phyloP scores from a whole-genome alignment of 805 yeast genomes.

The Saccharomycopsis microspora region DNA sequence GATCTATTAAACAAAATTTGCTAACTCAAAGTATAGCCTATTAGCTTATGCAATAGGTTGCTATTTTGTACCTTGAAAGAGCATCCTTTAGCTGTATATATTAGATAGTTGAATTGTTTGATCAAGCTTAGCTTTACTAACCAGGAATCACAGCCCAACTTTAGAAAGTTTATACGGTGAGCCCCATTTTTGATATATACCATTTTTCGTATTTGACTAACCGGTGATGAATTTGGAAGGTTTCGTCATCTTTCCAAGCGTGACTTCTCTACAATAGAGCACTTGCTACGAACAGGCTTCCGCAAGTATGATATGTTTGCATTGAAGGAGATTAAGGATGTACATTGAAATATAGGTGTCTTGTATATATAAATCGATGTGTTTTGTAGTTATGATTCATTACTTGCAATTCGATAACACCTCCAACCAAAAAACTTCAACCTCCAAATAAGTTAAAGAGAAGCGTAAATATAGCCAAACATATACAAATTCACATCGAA shows the following conservation, averaged over 20 bases:
- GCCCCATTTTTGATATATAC: background rate
- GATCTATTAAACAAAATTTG: too few species aligned
- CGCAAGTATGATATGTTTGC: conserved; percentile 17
- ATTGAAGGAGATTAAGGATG: conserved; percentile 13
- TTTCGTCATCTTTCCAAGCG: conserved; percentile 11
- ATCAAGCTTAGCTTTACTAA: background rate
- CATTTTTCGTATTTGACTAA: background rate
- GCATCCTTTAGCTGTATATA: background rate
- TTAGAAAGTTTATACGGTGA: conserved; percentile 11
- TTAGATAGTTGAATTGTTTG: background rate
- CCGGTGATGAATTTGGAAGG: conserved; percentile 14
- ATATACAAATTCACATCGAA: too few species aligned
- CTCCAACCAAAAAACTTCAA: too few species aligned
- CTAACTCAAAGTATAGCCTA: too few species aligned
- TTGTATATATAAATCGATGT: background rate
- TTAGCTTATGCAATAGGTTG: too few species aligned
- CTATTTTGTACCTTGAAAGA: background rate
- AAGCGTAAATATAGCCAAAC: too few species aligned
- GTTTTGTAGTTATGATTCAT: too few species aligned
- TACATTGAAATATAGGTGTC: conserved; percentile 9
- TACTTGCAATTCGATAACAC: too few species aligned
- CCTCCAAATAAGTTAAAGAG: too few species aligned
- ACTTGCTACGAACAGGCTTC: conserved; percentile 15
- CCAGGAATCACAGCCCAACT: conserved; percentile 12
- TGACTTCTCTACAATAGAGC: conserved; percentile 16